Base-by-base conservation (phyloP, 495 filamentous ascomycete species). In the Aspergillus leporis region DNA sequence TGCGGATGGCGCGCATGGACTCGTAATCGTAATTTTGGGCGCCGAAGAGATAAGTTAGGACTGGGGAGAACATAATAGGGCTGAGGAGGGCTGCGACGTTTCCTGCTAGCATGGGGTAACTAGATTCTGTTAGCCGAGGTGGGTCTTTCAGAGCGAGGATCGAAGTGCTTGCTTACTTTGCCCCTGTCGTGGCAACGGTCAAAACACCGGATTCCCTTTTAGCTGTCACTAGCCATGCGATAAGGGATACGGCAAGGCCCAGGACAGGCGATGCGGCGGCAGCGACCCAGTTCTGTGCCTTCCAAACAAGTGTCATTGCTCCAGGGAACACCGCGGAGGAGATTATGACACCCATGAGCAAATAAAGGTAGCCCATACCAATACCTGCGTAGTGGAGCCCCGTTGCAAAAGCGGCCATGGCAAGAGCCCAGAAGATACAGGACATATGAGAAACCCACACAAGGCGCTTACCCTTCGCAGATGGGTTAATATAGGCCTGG, bases 281-380 rank as follows among this genome's bases (percentile, higher is more conserved):
- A 8, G 81, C 92, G 71, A 87, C 87, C 78, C 86, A 86, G 69
- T 93, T 95, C 71, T 94, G 91, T 8, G 85, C 82, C 61, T 85
- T 86, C 92, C 92, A 96, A 56, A 93, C 76, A 3, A 96, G 77
- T 3, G 89, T 89, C 69, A 95, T 80, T 0, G 89, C 85, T 0
- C 92, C 92, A 0, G 92, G 92, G 51, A 96, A 81, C 22, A 96
- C 91, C 4, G 91, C 91, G 3, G 88, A 85, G 3, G 88, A 91
- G 61, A 96, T 93, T 61, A 96, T 92, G 40, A 93, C 90, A 10
- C 92, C 92, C 92, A 96, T 96, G 61, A 96, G 84, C 23, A 96
- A 78, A 70, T 96, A 93, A 18, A 96, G 78, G 61, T 88, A 90
- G 8, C 87, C 87, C 84, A 90, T 88, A 36, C 82, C 83, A 50